These are phyloP conservation scores for Euphorbia lathyris DNA, from an alignment of 345 rosid species.

Conservation along the genomic window DNA sequence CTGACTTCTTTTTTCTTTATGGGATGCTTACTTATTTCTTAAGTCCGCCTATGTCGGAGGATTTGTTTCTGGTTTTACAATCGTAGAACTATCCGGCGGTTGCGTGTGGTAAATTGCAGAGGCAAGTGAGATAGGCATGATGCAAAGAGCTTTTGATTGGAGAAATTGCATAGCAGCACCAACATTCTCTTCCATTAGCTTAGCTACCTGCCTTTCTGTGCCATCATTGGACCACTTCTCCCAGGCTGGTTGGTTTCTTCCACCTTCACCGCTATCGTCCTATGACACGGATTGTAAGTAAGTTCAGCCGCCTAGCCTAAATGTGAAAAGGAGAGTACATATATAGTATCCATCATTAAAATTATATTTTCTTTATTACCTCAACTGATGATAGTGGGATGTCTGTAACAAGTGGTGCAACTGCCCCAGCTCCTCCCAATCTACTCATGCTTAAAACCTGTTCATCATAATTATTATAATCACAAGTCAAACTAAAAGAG, in stretches of 20 bases:
- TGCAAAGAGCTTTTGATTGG: constrained; percentile 95
- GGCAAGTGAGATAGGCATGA: constrained; percentile 97
- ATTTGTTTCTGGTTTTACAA: constrained; percentile 74
- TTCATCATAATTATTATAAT: constrained; percentile 7
- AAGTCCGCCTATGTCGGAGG: constrained; percentile 49
- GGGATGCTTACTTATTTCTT: constrained; percentile 32
- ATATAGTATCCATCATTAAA: background rate
- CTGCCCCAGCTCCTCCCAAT: constrained; percentile 97
- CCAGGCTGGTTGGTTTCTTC: constrained; percentile 85
- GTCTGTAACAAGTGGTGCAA: constrained; percentile 96
- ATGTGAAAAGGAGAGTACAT: constrained; percentile 6
- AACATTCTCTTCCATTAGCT: constrained; percentile 96
- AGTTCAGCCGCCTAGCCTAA: constrained; percentile 13
- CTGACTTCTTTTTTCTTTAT: no score
- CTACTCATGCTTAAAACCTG: constrained; percentile 99
- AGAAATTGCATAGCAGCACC: constrained; percentile 98
- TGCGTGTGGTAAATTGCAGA: constrained; percentile 83
- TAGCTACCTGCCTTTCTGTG: constrained; percentile 90
- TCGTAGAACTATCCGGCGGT: constrained; percentile 67
- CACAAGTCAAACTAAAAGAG: background rate
- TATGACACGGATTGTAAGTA: constrained; percentile 17
- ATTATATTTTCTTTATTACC: constrained; percentile 42
- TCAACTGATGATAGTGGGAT: constrained; percentile 87
- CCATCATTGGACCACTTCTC: constrained; percentile 98
- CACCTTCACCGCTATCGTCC: constrained; percentile 87